Base-by-base conservation (phyloP, 495 filamentous ascomycete species). In the Aspergillus cavernicola region DNA sequence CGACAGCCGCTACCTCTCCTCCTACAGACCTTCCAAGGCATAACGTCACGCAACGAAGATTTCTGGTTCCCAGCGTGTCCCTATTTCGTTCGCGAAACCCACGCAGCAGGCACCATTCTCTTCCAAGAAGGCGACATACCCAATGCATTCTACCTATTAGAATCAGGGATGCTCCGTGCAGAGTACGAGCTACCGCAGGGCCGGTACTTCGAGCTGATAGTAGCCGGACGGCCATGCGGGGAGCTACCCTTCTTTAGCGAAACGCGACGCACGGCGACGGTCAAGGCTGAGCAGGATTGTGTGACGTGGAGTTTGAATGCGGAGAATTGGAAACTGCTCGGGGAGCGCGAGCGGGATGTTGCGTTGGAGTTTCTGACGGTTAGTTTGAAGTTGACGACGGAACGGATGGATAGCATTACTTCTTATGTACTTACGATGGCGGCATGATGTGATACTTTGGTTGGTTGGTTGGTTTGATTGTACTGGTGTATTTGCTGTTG, bases 181-280 rank as follows among this genome's bases (percentile, higher is more conserved):
- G 90, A 93, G 58, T 98, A 97, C 64, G 80, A 92, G 28, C 77
- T 92, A 15, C 89, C 92, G 1, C 93, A 97, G 66, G 93, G 95
- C 5, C 79, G 80, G 57, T 88, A 90, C 60, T 91, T 84, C 41
- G 93, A 98, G 64, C 86, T 89, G 55, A 96, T 98, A 36, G 88
- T 97, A 2, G 90, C 90, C 7, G 93, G 93, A 19, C 91, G 92
- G 20, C 96, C 93, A 9, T 97, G 92, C 62, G 93, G 93, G 22
- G 93, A 98, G 69, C 69, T 97, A 47, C 93, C 93, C 0, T 98
- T 98, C 74, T 98, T 98, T 69, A 87, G 85, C 13, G 87, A 90
- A 61, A 96, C 91, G 0, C 79, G 82, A 23, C 80, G 93, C 32
- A 97, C 90, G 6, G 89, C 89, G 15, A 96, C 89, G 1, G 90